A percentile compares a stretch with the other conserved stretches of the same genome.
Conservation (phyloP, 768 basidiomycete genomes). For the Cubamyces lactineus region DNA sequence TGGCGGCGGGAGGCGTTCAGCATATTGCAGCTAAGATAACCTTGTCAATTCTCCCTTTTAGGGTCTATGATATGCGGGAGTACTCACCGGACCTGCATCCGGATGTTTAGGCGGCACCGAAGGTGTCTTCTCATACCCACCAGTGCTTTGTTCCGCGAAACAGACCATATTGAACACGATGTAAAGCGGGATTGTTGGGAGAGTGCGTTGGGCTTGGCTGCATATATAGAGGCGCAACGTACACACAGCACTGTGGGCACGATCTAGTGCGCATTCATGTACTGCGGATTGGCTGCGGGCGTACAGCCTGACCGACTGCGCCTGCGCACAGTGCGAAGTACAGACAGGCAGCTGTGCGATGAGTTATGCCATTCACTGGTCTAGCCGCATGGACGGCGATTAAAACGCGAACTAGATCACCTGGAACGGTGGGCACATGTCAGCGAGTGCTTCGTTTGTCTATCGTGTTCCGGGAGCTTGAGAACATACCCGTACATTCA, state of each 20-base stretch:
- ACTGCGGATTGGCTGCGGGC: too few species aligned
- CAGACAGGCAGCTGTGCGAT: too few species aligned
- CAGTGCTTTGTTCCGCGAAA: neutral
- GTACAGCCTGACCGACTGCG: constrained; percentile 6
- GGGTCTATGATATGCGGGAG: neutral
- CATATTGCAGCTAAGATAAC: neutral
- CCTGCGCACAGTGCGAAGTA: neutral
- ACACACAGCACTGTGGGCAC: too few species aligned
- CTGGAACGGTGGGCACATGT: too few species aligned
- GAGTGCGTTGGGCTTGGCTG: neutral
- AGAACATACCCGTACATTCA: too few species aligned
- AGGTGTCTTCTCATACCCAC: constrained; percentile 1
- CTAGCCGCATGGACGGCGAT: too few species aligned
- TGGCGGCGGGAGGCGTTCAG: constrained; percentile 4
- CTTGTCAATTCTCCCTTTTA: neutral
- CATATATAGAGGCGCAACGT: neutral
- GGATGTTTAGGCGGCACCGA: constrained; percentile 6
- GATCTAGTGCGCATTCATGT: too few species aligned
- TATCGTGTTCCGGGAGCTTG: too few species aligned
- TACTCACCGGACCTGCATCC: neutral
- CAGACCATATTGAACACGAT: constrained; percentile 5
- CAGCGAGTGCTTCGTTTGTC: too few species aligned
- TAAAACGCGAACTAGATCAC: too few species aligned
- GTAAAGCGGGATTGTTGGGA: neutral
- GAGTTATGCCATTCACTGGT: too few species aligned